A percentile compares a stretch with the other conserved stretches of the same genome.
These are phyloP conservation scores for Botryotinia narcissicola DNA, from an alignment of 2,329 filamentous ascomycete genomes.

Conservation along the genomic window DNA sequence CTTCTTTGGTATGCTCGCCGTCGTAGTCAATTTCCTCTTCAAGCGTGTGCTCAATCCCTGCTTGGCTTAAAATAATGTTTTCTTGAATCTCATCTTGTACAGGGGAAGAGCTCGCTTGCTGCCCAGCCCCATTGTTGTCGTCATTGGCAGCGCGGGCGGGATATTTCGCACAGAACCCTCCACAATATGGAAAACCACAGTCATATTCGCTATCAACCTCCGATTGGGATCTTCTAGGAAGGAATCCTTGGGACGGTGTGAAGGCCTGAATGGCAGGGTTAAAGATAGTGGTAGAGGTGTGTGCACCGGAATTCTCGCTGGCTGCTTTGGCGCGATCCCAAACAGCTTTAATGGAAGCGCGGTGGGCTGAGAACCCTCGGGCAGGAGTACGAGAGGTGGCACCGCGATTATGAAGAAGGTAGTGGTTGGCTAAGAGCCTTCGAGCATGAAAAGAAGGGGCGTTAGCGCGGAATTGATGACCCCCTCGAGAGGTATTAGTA, in stretches of 20 bases:
- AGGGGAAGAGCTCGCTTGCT: background rate
- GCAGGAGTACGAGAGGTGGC: too few relatives aligned
- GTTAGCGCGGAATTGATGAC: too few relatives aligned
- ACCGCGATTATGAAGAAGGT: background rate
- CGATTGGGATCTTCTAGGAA: background rate
- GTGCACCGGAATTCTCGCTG: background rate
- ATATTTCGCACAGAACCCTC: background rate
- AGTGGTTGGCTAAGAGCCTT: background rate
- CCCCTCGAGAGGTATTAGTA: background rate
- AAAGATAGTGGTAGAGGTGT: background rate
- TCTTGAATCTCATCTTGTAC: background rate
- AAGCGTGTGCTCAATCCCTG: too few relatives aligned
- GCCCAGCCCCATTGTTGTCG: background rate
- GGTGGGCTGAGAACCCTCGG: too few relatives aligned
- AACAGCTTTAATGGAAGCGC: too few relatives aligned
- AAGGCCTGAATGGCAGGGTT: background rate
- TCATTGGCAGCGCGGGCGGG: background rate
- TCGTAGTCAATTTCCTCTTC: too few relatives aligned
- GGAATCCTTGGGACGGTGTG: too few relatives aligned
- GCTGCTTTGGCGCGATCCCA: background rate
- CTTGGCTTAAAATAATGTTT: background rate
- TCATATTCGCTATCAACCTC: background rate
- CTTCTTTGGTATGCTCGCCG: accelerated
- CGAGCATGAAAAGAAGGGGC: background rate
- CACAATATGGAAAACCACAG: background rate